These are phyloP conservation scores for Lactarius hatsudake DNA, from an alignment of 768 basidiomycete species.

Conservation along the genomic window DNA sequence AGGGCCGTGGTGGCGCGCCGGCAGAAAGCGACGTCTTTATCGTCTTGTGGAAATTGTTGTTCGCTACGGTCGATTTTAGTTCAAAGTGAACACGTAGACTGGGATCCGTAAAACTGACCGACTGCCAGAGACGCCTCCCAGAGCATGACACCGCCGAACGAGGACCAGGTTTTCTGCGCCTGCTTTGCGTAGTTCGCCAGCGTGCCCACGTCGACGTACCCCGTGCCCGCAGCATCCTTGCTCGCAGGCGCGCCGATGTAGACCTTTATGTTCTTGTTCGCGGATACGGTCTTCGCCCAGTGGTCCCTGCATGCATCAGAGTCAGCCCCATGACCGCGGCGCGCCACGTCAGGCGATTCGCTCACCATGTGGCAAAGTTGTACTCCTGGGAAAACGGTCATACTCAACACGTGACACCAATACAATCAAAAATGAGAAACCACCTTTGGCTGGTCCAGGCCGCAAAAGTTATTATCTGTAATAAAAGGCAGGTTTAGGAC, in stretches of 20 bases:
- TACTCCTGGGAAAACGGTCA: constrained; percentile 42
- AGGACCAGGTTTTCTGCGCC: constrained; percentile 42
- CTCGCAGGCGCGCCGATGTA: constrained; percentile 48
- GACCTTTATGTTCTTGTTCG: constrained; percentile 46
- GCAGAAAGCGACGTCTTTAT: constrained; percentile 45
- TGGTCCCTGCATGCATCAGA: constrained; percentile 40
- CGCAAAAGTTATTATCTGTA: constrained; percentile 47
- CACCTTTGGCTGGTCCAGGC: constrained; percentile 44
- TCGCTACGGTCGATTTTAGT: constrained; percentile 36
- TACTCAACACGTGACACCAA: not conserved
- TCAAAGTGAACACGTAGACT: not conserved
- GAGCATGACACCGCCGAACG: constrained; percentile 47
- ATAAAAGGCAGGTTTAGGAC: not conserved
- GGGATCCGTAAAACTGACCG: constrained; percentile 31
- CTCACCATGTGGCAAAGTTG: constrained; percentile 38
- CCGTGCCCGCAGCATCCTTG: constrained; percentile 41
- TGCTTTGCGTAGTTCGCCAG: constrained; percentile 36
- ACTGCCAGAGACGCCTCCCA: constrained; percentile 50
- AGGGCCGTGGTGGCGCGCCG: not conserved
- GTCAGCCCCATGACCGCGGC: not conserved
- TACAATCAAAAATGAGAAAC: constrained; percentile 43
- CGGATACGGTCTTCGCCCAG: constrained; percentile 43
- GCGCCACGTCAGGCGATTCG: not conserved
- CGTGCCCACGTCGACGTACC: constrained; percentile 38
- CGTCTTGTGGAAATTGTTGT: constrained; percentile 55